Conservation (phyloP, 768 basidiomycete genomes). For the Porpolomopsis calyptriformis region DNA sequence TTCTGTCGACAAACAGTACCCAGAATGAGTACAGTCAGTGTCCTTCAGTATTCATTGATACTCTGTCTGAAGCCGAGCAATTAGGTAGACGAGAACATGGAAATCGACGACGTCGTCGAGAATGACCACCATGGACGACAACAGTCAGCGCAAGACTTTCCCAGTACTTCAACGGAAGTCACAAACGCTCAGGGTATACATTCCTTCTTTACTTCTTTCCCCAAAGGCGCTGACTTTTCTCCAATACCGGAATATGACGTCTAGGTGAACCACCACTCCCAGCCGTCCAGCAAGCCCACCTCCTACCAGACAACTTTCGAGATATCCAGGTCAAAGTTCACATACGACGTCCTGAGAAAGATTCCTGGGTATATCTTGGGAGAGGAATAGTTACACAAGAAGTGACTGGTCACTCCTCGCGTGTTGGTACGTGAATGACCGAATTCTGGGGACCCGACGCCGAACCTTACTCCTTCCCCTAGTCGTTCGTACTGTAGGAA, state of each 20-base stretch:
- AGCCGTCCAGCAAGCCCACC: slow-evolving; percentile 11
- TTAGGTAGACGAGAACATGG: slow-evolving; percentile 35
- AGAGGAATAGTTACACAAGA: slow-evolving; percentile 71
- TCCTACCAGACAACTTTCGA: slow-evolving; percentile 50
- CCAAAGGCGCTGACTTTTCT: background rate
- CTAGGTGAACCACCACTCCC: background rate
- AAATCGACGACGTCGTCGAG: slow-evolving; percentile 28
- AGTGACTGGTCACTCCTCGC: slow-evolving; percentile 61
- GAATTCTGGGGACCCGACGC: slow-evolving; percentile 6
- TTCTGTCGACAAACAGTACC: background rate
- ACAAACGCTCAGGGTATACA: background rate
- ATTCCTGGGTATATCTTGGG: slow-evolving; percentile 75
- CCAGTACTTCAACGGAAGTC: slow-evolving; percentile 9
- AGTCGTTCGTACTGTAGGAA: slow-evolving; percentile 57
- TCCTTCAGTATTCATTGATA: background rate
- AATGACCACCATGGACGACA: slow-evolving; percentile 11
- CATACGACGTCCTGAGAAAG: slow-evolving; percentile 66
- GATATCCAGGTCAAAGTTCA: slow-evolving; percentile 82
- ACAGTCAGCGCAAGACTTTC: slow-evolving; percentile 12
- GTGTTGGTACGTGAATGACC: slow-evolving; percentile 51
- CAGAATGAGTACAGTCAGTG: slow-evolving; percentile 1
- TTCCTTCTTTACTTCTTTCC: background rate
- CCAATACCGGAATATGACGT: background rate
- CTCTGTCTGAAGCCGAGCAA: slow-evolving; percentile 7
- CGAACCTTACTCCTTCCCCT: slow-evolving; percentile 1